These are phyloP conservation scores for Pseudoturritis turrita DNA, from an alignment of 345 rosid species.

Conservation along the genomic window DNA sequence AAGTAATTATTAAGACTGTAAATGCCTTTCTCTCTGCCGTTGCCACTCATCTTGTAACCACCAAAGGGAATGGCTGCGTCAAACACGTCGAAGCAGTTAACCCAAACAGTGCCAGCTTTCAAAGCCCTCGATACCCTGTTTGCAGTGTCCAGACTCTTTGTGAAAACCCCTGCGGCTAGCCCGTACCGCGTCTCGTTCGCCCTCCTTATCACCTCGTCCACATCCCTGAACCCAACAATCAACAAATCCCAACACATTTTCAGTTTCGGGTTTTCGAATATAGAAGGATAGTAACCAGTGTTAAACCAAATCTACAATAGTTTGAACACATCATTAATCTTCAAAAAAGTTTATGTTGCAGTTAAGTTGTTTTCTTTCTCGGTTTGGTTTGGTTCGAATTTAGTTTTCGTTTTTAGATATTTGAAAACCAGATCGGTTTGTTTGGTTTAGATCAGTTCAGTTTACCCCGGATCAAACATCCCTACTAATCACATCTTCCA, in stretches of 20 bases:
- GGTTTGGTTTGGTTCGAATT: too few relatives aligned
- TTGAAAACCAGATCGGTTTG: too few relatives aligned
- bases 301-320: neutral
- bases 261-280: neutral
- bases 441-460: neutral
- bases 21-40: constrained; percentile 90
- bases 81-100: constrained; percentile 82
- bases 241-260: neutral
- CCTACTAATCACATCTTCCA: neutral
- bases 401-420: too few relatives aligned
- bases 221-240: constrained; percentile 44
- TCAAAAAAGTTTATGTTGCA: too few relatives aligned
- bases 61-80: constrained; percentile 96
- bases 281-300: neutral
- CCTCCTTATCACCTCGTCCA: constrained; percentile 65
- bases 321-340: too few relatives aligned
- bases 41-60: constrained; percentile 97
- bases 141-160: constrained; percentile 60
- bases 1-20: constrained; percentile 82
- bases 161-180: constrained; percentile 90
- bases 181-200: constrained; percentile 69
- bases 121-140: constrained; percentile 70
- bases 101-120: constrained; percentile 82
- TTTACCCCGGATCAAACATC: neutral
- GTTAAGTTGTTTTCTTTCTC: too few relatives aligned